Evolutionary conservation across 1,284 basidiomycete species (phyloP), one percentile per base, ranked within the genome.

Genomic region (Phellinidium pouzarii): DNA sequence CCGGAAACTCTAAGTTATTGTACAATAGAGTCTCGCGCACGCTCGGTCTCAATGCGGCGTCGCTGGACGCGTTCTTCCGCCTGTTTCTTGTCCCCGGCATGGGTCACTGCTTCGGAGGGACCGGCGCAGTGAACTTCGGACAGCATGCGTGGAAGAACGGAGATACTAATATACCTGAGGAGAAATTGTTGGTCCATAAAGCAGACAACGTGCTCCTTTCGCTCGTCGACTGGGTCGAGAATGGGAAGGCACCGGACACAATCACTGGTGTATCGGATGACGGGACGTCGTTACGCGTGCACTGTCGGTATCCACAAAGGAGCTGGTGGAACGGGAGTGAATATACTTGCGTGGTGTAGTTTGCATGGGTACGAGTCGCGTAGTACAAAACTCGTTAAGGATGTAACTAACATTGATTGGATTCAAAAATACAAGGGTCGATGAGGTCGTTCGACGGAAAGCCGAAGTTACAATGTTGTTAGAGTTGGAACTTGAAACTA

Each of bases 31-130:
- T 71, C 42, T 52, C 62, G 20, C 61, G 58, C 52, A 65, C 59
- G 44, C 54, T 60, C 14, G 55, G 62, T 38, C 61, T 60, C 44
- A 48, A 54, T 5, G 42, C 61, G 31, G 17, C 19, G 29, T 58
- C 62, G 34, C 61, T 70, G 19, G 62, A 67, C 48, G 61, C 66
- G 40, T 67, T 64, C 57, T 73, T 72, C 60, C 65, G 67, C 14
- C 63, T 72, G 17, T 74, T 71, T 60, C 59, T 67, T 23, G 65
- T 73, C 14, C 68, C 70, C 1, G 73, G 71, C 1, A 73, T 74
- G 71, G 57, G 59, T n/a, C 71, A 73, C 55, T 72, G 71, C 60
- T 58, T 52, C 31, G 65, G 59, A 5, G 55, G 53, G 4, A 37
- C 38, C 8, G 46, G 48, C 44, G 61, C 50, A n/a, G 56, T 40